A percentile compares a stretch with the other conserved stretches of the same genome.
phyloP scores from a whole-genome alignment of 257 asterid genomes.

The Gentiana macrophylla region DNA sequence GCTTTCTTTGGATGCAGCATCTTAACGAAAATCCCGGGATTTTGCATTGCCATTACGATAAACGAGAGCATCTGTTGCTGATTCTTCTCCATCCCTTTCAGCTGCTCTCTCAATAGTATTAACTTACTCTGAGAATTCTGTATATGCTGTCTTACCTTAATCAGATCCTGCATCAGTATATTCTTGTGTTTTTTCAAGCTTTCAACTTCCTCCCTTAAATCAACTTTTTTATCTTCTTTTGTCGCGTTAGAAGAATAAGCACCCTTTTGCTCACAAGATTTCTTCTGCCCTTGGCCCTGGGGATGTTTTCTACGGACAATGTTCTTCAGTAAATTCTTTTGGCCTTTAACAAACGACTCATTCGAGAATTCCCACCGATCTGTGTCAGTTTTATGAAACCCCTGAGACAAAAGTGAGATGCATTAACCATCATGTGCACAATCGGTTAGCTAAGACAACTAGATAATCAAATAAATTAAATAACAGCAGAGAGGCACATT shows the following conservation, averaged over 20 bases:
- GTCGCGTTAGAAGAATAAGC: constrained; percentile 13
- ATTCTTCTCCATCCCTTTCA: constrained; percentile 77
- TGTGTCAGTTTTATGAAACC: constrained; percentile 78
- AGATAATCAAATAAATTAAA: background rate
- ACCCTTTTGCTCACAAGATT: constrained; percentile 30
- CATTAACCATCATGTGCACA: constrained; percentile 6
- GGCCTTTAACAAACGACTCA: constrained; percentile 69
- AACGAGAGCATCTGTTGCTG: constrained; percentile 95
- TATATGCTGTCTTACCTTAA: constrained; percentile 55
- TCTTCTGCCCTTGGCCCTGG: constrained; percentile 33
- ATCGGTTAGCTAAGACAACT: background rate
- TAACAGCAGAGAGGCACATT: too few relatives aligned
- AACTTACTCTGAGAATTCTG: constrained; percentile 63
- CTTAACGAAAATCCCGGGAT: constrained; percentile 60
- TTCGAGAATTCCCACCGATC: constrained; percentile 88
- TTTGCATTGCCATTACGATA: constrained; percentile 97
- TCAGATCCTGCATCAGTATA: constrained; percentile 54
- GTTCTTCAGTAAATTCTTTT: constrained; percentile 72
- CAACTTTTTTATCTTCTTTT: constrained; percentile 44
- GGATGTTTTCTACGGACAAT: constrained; percentile 62
- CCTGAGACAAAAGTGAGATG: constrained; percentile 32
- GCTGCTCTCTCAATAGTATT: constrained; percentile 44
- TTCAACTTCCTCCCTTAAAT: constrained; percentile 73
- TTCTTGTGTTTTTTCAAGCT: constrained; percentile 49
- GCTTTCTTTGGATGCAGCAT: constrained; percentile 74